These are phyloP conservation scores for Psidium friedrichsthalianum DNA, from an alignment of 345 rosid genomes.

Conservation along the genomic window DNA sequence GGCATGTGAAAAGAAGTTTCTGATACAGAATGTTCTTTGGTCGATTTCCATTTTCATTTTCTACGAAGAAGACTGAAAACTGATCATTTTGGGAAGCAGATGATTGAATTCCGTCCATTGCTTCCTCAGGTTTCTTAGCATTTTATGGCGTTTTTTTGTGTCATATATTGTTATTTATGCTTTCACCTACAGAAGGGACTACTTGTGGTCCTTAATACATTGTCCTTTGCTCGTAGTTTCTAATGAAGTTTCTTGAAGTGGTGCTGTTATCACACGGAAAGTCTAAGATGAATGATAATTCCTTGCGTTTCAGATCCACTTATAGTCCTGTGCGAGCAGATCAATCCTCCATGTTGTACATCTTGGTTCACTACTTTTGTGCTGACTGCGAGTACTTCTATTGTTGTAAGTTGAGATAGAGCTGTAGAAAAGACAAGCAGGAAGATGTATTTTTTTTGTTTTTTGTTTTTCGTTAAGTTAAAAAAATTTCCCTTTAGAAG, in stretches of 20 bases:
- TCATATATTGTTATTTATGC: neutral
- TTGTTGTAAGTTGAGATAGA: neutral
- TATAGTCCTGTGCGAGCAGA: neutral
- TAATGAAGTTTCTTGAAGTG: neutral
- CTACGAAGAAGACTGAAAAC: neutral
- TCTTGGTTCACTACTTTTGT: neutral
- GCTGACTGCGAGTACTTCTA: neutral
- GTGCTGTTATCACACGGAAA: neutral
- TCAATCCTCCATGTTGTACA: neutral
- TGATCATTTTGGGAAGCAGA: neutral
- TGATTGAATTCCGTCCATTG: neutral
- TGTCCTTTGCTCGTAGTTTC: neutral
- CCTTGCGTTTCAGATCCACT: neutral
- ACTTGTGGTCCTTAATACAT: neutral
- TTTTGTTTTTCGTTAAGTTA: neutral
- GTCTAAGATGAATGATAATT: neutral
- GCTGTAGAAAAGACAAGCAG: neutral
- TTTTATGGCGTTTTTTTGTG: neutral
- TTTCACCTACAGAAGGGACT: neutral
- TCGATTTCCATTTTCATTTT: neutral
- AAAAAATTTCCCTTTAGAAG: neutral
- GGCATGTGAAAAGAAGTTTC: neutral
- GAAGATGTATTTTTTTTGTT: neutral
- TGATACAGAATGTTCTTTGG: neutral
- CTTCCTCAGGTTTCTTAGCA: neutral